Evolutionary conservation across 2,329 filamentous ascomycete species (phyloP), one percentile per base, ranked within the genome.

Genomic region (Cyanodermella asteris): DNA sequence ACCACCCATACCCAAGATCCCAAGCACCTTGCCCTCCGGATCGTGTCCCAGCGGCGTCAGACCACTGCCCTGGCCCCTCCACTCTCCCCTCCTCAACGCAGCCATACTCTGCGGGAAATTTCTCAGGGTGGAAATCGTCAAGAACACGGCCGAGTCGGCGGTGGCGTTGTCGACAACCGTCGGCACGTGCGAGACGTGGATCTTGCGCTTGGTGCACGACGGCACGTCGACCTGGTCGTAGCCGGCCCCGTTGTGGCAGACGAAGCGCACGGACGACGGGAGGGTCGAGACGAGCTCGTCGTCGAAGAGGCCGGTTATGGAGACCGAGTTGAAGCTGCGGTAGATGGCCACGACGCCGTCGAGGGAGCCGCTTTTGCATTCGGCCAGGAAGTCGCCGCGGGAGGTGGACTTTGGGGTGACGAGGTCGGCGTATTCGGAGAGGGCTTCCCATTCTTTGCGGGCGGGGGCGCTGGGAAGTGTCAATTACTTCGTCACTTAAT

Each of bases 1-100:
- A 3, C 78, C 76, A 11, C 80, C 78, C 76, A 90, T 84, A 5
- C 78, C 78, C 20, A 90, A 47, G 31, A 90, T 80, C 1, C 78
- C 78, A 4, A 90, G 56, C 3, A 69, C 55, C 46, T 84, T 87
- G 20, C 73, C 75, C 44, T 76, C 59, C 2, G 77, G 77, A 40
- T 87, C 77, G 40, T 77, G 74, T 9, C 77, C 78, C 2, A 70
- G 56, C 1, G 62, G 58, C n/a, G 53, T 46, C 2, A 56, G 52
- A 1, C 52, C 49, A 4, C 45, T 42, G 4, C 72, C 73, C 26
- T 64, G 59, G 4, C 73, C 74, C 27, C 65, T 60, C 74, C 75
- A 90, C 31, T 64, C 51, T 1, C 72, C 69, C 15, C 59, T 52
- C 20, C 78, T 66, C 6, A 87, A 55, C 9, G 61, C 56, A 4